These are phyloP conservation scores for Solanum hybrid DNA, from an alignment of 305 asterid genomes.

Conservation along the genomic window DNA sequence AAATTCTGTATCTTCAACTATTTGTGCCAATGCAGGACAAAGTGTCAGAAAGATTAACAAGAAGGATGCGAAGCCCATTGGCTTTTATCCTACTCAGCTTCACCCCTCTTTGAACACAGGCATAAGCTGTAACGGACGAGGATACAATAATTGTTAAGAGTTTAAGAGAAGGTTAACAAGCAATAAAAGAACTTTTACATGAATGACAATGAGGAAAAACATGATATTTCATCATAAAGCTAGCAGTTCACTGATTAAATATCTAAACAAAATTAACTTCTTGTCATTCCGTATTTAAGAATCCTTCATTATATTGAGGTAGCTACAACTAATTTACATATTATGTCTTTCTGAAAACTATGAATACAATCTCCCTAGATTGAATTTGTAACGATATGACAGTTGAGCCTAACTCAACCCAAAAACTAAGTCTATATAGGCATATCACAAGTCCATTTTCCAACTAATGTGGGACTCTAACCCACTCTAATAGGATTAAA, in stretches of 20 bases:
- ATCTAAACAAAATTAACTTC: not conserved
- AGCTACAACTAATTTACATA: not conserved
- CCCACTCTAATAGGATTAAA: not conserved
- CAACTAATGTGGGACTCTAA: not conserved
- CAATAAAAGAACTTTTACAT: not conserved
- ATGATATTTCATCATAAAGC: slow-evolving; percentile 1
- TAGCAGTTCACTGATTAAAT: slow-evolving; percentile 1
- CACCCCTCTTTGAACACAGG: slow-evolving; percentile 15
- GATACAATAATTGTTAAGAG: not conserved
- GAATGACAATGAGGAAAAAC: not conserved
- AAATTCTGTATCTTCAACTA: slow-evolving; percentile 36
- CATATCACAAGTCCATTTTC: not conserved
- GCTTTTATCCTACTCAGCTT: slow-evolving; percentile 18
- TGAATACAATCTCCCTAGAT: not conserved
- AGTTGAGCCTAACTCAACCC: not conserved
- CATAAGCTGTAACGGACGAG: not conserved
- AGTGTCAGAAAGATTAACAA: slow-evolving; percentile 35
- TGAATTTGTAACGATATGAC: not conserved
- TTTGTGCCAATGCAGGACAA: slow-evolving; percentile 39
- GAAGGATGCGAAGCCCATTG: slow-evolving; percentile 37
- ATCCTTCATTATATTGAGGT: not conserved
- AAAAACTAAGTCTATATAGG: not conserved
- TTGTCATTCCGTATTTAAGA: not conserved
- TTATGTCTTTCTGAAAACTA: not conserved
- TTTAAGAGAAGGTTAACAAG: not conserved